A percentile compares a stretch with the other conserved stretches of the same genome.
Evolutionary conservation across 2,329 filamentous ascomycete genomes (phyloP).

Genomic region (Pseudocercospora fijiensis): DNA sequence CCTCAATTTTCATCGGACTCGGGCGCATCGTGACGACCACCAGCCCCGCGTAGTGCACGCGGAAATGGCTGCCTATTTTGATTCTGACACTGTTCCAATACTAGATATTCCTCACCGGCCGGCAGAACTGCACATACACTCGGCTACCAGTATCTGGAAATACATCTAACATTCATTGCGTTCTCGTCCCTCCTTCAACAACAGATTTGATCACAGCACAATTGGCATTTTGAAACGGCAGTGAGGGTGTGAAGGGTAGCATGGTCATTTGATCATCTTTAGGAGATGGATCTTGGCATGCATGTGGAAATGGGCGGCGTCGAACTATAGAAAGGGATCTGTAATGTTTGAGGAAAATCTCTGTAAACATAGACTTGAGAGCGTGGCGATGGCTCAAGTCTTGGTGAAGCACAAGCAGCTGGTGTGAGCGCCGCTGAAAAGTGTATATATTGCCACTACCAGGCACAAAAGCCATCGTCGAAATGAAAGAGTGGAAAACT

Average conservation of each 20-base stretch:
- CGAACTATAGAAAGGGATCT: not conserved
- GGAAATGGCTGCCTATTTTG: slow-evolving; percentile 9
- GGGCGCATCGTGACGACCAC: slow-evolving; percentile 8
- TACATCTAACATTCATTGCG: slow-evolving; percentile 1
- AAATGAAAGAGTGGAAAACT: not conserved
- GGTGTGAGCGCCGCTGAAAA: not conserved
- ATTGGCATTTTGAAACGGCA: not conserved
- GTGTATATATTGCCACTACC: slow-evolving; percentile 2
- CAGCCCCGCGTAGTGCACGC: slow-evolving; percentile 13
- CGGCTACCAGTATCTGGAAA: slow-evolving; percentile 6
- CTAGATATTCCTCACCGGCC: not conserved
- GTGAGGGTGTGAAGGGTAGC: not conserved
- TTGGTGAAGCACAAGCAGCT: not conserved
- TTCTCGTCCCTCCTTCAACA: slow-evolving; percentile 10
- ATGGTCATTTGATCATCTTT: not conserved
- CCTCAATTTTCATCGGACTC: slow-evolving; percentile 3
- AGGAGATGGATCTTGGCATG: slow-evolving; percentile 1
- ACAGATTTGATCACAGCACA: slow-evolving; percentile 4
- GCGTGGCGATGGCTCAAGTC: not conserved
- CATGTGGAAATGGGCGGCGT: slow-evolving; percentile 1
- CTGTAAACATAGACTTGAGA: slow-evolving; percentile 1
- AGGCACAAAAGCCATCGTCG: not conserved
- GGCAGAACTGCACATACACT: slow-evolving; percentile 6
- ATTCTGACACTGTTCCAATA: slow-evolving; percentile 5
- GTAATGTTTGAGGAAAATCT: slow-evolving; percentile 5